Base-by-base conservation (phyloP, 2,329 filamentous ascomycete species). In the Colletotrichum liriopes region DNA sequence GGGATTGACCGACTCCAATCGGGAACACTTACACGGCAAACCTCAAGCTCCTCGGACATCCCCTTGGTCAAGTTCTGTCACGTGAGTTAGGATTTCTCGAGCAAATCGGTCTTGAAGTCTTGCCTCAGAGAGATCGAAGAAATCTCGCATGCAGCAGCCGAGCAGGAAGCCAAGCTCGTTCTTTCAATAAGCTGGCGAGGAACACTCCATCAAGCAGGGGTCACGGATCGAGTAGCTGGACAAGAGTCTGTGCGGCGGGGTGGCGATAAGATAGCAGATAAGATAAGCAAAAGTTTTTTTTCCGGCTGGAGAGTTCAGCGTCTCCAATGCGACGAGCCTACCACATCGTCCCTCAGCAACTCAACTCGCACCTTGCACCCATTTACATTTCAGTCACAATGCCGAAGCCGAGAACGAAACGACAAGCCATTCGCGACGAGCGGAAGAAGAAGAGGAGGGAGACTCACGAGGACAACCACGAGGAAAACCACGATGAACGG, bases 391-490 rank as follows among this genome's bases (percentile, higher is more conserved):
- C 67, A 52, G 41, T 68, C 72, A 80, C 70, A 64, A 86, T 85
- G 84, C 83, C 82, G 16, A 85, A 85, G 76, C 84, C 83, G 59
- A 81, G 84, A 73, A 84, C 83, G 23, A 85, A 85, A 77, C 78
- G 83, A 74, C 81, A 81, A 62, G 77, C 74, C 35, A 75, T 77
- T 26, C 83, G 82, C 75, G 81, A 85, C 39, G 82, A 84, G 76
- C 80, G 81, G 60, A 84, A 85, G 77, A 78, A 82, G 73, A 85
- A 84, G 75, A 77, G 78, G 66, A 76, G 76, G 26, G 81, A 82
- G 7, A 75, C 75, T 1, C 71, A 76, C 12, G 71, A 74, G 16
- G 69, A 45, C 45, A 72, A 73, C 55, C 56, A 71, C 45, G 76
- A 76, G 26, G 43, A 73, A 4, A 81, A 78, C 41, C 45, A 69